Conservation (phyloP, 164 flowering plant genomes). For the Macadamia tetraphylla region DNA sequence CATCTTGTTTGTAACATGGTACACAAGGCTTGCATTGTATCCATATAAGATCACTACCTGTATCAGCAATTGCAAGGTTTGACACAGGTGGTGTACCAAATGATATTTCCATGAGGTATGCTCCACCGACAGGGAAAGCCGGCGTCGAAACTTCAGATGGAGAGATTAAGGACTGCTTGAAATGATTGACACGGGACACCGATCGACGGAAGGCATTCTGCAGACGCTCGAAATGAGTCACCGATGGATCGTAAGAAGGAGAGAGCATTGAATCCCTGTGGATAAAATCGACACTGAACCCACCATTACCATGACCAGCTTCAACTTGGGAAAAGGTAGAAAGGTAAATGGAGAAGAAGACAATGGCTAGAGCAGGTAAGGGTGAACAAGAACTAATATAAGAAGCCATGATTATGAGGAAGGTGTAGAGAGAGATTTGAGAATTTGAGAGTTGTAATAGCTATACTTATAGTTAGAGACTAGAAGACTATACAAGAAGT, state of each 20-base stretch:
- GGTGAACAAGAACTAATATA: no score
- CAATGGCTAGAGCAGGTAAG: no score
- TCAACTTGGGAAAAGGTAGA: no score
- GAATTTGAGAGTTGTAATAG: no score
- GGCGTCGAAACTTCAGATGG: background rate
- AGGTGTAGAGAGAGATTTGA: no score
- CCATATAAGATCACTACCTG: conserved; percentile 40
- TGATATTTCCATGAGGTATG: conserved; percentile 21
- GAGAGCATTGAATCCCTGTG: conserved; percentile 37
- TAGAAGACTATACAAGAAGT: no score
- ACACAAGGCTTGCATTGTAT: conserved; percentile 34
- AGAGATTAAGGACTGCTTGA: conserved; percentile 13
- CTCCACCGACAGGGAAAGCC: conserved; percentile 6
- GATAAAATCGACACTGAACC: conserved; percentile 28
- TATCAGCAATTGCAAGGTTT: conserved; percentile 19
- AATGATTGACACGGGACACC: conserved; percentile 10
- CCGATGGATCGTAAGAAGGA: conserved; percentile 25
- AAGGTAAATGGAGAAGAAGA: no score
- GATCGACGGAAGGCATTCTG: conserved; percentile 22
- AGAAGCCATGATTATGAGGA: no score
- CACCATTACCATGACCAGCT: conserved; percentile 14
- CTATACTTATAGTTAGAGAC: no score
- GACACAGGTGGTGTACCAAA: conserved; percentile 21
- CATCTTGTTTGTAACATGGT: conserved; percentile 21
- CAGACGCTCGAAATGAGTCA: conserved; percentile 1